Conservation (phyloP, 345 rosid genomes). For the Citrus sp. region DNA sequence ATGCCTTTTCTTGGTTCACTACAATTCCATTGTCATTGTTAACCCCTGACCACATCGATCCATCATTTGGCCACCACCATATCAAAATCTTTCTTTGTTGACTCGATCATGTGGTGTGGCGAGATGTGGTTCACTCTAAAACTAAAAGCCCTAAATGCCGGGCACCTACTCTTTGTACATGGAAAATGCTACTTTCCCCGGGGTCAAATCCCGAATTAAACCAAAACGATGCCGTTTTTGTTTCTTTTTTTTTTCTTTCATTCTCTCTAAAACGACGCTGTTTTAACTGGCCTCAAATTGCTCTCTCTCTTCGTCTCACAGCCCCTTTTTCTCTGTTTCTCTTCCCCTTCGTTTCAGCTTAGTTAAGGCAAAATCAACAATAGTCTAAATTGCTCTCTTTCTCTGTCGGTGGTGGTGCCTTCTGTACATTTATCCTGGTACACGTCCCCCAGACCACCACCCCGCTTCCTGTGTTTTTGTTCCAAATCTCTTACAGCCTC, state of each 20-base stretch:
- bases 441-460: slow-evolving; percentile 96
- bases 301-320: too few relatives aligned
- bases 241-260: too few relatives aligned
- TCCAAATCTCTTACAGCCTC: slow-evolving; percentile 58
- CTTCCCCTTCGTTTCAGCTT: too few relatives aligned
- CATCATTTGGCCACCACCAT: background rate
- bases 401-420: slow-evolving; percentile 46
- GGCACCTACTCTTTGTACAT: slow-evolving; percentile 12
- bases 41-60: background rate
- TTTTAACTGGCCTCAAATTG: too few relatives aligned
- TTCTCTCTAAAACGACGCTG: too few relatives aligned
- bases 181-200: too few relatives aligned
- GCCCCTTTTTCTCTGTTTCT: too few relatives aligned
- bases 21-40: slow-evolving; percentile 40
- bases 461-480: slow-evolving; percentile 79
- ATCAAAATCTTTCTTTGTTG: background rate
- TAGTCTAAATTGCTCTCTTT: too few relatives aligned
- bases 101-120: background rate
- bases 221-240: too few relatives aligned
- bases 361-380: too few relatives aligned
- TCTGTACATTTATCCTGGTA: slow-evolving; percentile 95
- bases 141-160: slow-evolving; percentile 27
- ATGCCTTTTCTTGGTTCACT: slow-evolving; percentile 54
- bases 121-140: background rate
- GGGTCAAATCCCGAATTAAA: too few relatives aligned